Conservation (phyloP, 1,284 basidiomycete genomes). For the Sporisorium exsertum region DNA sequence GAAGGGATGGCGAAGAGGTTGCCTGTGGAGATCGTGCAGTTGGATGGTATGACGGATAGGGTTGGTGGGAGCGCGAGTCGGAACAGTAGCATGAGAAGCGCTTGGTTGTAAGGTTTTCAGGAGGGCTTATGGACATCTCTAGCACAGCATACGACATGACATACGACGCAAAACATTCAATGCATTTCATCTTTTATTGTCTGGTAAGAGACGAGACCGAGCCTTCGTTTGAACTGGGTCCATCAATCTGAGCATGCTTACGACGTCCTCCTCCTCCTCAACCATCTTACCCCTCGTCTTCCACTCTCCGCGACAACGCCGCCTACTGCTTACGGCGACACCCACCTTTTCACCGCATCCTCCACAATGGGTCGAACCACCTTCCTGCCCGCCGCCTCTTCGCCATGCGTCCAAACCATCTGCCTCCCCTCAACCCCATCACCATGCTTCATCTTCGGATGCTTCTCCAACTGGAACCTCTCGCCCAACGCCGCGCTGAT, state of each 20-base stretch:
- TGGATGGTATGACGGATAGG: conserved; percentile 1
- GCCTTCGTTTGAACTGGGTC: background rate
- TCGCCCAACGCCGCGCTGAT: conserved; percentile 36
- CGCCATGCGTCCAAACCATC: conserved; percentile 55
- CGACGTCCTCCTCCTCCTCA: no score
- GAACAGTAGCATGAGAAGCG: conserved; percentile 23
- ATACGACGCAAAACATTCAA: background rate
- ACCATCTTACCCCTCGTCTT: no score
- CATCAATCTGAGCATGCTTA: background rate
- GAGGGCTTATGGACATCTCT: background rate
- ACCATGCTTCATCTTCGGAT: conserved; percentile 13
- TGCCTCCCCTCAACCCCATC: conserved; percentile 13
- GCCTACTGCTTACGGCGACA: conserved; percentile 12
- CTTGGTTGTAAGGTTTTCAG: conserved; percentile 15
- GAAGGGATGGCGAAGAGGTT: conserved; percentile 10
- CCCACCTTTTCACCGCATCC: conserved; percentile 53
- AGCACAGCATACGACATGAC: conserved; percentile 3
- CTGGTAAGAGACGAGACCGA: conserved; percentile 1
- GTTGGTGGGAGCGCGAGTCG: background rate
- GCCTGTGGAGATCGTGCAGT: conserved; percentile 18
- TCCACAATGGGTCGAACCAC: conserved; percentile 62
- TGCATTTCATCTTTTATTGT: background rate
- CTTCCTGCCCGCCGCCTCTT: conserved; percentile 50
- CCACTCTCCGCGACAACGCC: no score
- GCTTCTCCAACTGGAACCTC: conserved; percentile 21